A percentile compares a stretch with the other conserved stretches of the same genome.
Evolutionary conservation across 352 stramenopile species (phyloP).

Genomic region (Globisporangium spiculum): DNA sequence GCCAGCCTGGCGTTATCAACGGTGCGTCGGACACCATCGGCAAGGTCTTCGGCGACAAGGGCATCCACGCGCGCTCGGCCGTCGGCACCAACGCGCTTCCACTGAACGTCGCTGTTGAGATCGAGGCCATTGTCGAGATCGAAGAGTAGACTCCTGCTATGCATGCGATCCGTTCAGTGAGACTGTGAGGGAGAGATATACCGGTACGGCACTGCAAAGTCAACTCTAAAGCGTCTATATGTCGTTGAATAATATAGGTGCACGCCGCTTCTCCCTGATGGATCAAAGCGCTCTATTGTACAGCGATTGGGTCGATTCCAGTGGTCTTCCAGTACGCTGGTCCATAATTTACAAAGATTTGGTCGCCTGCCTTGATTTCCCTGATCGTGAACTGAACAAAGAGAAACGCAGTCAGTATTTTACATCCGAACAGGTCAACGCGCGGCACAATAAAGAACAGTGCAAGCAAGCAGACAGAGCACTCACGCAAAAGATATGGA

Average conservation of each 20-base stretch:
- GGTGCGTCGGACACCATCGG: constrained; percentile 85
- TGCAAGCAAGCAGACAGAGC: constrained; percentile 1
- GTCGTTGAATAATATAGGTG: constrained; percentile 9
- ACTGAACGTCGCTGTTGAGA: constrained; percentile 92
- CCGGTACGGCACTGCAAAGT: not conserved
- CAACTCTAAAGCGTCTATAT: constrained; percentile 13
- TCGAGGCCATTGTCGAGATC: constrained; percentile 94
- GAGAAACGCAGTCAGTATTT: not conserved
- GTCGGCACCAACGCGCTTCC: constrained; percentile 93
- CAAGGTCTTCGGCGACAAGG: constrained; percentile 78
- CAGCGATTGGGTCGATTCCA: constrained; percentile 42
- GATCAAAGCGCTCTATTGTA: constrained; percentile 26
- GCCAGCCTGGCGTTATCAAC: constrained; percentile 91
- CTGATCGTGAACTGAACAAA: constrained; percentile 50
- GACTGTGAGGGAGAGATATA: not conserved
- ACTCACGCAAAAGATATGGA: constrained; percentile 79
- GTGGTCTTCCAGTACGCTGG: constrained; percentile 68
- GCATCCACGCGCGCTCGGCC: constrained; percentile 83
- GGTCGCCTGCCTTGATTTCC: constrained; percentile 39
- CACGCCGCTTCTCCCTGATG: not conserved
- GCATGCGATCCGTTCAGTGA: no score
- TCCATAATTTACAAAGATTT: constrained; percentile 80
- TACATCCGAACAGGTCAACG: not conserved
- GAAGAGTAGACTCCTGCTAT: constrained; percentile 23
- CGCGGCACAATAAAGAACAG: not conserved